Conservation (phyloP, 1,139 yeast genomes). For the Arxiozyma telluris region DNA sequence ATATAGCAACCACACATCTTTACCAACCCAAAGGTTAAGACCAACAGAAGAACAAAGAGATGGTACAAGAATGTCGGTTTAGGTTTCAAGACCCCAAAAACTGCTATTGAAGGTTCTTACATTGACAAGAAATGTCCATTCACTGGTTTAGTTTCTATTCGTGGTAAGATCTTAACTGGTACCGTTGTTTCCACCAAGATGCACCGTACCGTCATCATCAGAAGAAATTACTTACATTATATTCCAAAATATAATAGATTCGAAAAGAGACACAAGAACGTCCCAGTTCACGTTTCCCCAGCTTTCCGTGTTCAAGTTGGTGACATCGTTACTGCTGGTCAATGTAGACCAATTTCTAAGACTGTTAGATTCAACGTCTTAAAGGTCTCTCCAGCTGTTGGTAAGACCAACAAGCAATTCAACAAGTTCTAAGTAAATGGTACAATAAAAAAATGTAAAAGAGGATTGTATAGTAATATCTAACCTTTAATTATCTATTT, state of each 20-base stretch:
- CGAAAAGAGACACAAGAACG: slow-evolving; percentile 99
- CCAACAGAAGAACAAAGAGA: slow-evolving; percentile 98
- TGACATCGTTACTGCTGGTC: slow-evolving; percentile 98
- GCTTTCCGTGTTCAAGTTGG: slow-evolving; percentile 99
- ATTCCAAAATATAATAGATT: slow-evolving; percentile 99
- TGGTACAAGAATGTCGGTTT: slow-evolving; percentile 99
- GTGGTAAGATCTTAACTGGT: slow-evolving; percentile 99
- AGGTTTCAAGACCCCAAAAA: slow-evolving; percentile 99
- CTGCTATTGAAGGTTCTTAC: slow-evolving; percentile 98
- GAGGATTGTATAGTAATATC: background rate
- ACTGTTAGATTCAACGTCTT: slow-evolving; percentile 99
- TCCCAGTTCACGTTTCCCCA: slow-evolving; percentile 99
- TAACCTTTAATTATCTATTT: background rate
- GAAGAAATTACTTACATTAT: slow-evolving; percentile 99
- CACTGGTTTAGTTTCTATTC: slow-evolving; percentile 92
- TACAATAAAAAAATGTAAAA: background rate
- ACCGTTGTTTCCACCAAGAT: slow-evolving; percentile 99
- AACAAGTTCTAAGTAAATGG: slow-evolving; percentile 70
- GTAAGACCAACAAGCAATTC: slow-evolving; percentile 88
- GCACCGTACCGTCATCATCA: slow-evolving; percentile 99
- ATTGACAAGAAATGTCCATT: slow-evolving; percentile 99
- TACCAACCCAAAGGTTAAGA: slow-evolving; percentile 99
- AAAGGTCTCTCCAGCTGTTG: slow-evolving; percentile 84
- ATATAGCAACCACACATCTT: slow-evolving; percentile 98
- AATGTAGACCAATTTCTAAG: slow-evolving; percentile 99